Conservation (phyloP, 2,329 filamentous ascomycete genomes). For the Exophiala sp. region DNA sequence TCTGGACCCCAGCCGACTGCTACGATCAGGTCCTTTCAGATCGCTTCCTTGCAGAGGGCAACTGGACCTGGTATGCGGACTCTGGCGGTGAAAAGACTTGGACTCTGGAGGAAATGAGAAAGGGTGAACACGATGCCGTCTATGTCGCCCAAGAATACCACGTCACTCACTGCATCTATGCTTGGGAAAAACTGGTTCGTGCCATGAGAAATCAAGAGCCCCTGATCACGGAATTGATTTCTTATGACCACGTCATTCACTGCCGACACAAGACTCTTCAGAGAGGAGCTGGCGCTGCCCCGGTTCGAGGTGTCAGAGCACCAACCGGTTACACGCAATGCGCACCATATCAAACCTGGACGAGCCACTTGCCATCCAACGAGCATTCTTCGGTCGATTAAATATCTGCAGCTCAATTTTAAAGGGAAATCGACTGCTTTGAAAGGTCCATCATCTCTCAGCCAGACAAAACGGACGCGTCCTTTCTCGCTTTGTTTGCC, state of each 20-base stretch:
- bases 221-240: slow-evolving; percentile 27
- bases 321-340: slow-evolving; percentile 27
- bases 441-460: too few species aligned
- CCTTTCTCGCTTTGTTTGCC: too few species aligned
- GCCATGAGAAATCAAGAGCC: slow-evolving; percentile 26
- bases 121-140: slow-evolving; percentile 27
- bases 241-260: slow-evolving; percentile 29
- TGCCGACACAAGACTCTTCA: slow-evolving; percentile 28
- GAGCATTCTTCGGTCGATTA: slow-evolving; percentile 23
- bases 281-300: slow-evolving; percentile 21
- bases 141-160: slow-evolving; percentile 28
- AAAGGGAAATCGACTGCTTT: too few species aligned
- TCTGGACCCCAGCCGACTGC: slow-evolving; percentile 26
- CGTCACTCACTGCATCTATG: slow-evolving; percentile 28
- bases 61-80: slow-evolving; percentile 30
- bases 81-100: slow-evolving; percentile 9
- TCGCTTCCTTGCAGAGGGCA: slow-evolving; percentile 26
- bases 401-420: neutral
- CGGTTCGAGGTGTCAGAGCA: slow-evolving; percentile 26
- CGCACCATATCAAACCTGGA: slow-evolving; percentile 26
- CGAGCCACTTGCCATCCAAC: slow-evolving; percentile 23
- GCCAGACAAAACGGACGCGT: too few species aligned
- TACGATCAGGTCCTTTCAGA: slow-evolving; percentile 24
- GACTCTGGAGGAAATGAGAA: slow-evolving; percentile 24
- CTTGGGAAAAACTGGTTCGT: slow-evolving; percentile 28